Evolutionary conservation across 1,284 basidiomycete species (phyloP).

Genomic region (Cutaneotrichosporon sp.): DNA sequence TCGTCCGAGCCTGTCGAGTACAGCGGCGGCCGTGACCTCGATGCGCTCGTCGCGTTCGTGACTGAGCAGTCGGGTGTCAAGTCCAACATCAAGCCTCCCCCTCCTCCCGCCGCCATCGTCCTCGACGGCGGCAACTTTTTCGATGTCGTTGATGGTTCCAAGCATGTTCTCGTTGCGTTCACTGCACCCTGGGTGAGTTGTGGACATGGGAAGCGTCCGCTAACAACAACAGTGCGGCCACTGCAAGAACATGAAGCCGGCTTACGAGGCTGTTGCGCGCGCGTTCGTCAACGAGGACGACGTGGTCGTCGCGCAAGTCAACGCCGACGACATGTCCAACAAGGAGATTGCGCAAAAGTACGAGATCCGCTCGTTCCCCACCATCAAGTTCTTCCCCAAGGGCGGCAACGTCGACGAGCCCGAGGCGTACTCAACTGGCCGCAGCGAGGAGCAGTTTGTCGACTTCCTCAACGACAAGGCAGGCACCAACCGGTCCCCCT

Average conservation of each 20-base stretch:
- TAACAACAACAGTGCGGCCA: constrained; percentile 12
- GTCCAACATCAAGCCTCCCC: constrained; percentile 76
- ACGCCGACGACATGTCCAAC: constrained; percentile 81
- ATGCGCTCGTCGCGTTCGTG: constrained; percentile 70
- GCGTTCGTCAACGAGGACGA: constrained; percentile 71
- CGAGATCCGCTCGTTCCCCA: constrained; percentile 72
- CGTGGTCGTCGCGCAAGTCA: constrained; percentile 81
- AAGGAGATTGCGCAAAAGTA: constrained; percentile 67
- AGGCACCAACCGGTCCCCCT: constrained; percentile 73
- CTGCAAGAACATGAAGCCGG: constrained; percentile 64
- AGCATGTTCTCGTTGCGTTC: constrained; percentile 85
- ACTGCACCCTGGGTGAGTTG: constrained; percentile 56
- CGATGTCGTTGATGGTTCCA: constrained; percentile 63
- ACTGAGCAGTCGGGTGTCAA: constrained; percentile 70
- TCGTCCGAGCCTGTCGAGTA: constrained; percentile 66
- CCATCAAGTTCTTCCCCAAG: constrained; percentile 91
- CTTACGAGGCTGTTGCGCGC: constrained; percentile 76
- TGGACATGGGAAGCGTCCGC: background rate
- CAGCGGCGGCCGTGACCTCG: constrained; percentile 72
- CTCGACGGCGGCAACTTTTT: constrained; percentile 71
- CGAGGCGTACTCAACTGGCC: constrained; percentile 55
- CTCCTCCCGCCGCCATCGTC: constrained; percentile 65
- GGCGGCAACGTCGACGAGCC: constrained; percentile 49
- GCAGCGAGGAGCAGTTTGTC: constrained; percentile 50
- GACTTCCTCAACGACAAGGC: constrained; percentile 73